Base-by-base conservation (phyloP, 257 asterid genomes). In the Linderniella brevidens region DNA sequence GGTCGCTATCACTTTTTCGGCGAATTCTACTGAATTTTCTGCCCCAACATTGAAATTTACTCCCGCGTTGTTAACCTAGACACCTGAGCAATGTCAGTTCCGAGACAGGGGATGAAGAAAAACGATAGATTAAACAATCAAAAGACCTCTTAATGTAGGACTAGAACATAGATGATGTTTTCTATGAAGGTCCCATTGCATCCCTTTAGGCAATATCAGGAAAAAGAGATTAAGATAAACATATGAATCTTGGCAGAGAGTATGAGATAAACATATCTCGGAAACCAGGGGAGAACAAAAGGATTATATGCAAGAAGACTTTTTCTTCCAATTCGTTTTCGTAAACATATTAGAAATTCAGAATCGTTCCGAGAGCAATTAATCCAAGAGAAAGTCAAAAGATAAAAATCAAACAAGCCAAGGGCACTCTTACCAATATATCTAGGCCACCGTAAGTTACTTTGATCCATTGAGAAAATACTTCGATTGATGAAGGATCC, bases 61-160 rank as follows among this genome's bases (percentile, higher is more conserved):
- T 59, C 98, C 98, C n/a, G 98, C 98, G 73, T 90, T 90, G 72
- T 90, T 90, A 49, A 90, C 71, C 98, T 90, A 56, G 35, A 66
- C 41, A 39, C 43, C 41, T 19, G 32, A 25, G 32, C 3, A 25
- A 25, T 25, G 32, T 25, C 32, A 25, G 32, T 25, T 25, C 6
- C 32, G 6, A 25, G 32, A 25, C 3, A 25, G 3, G 32, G 32
- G 32, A 25, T 25, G 32, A 25, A 25, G 32, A 25, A 25, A n/a
- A 25, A 25, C 32, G 32, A 6, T 25, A 25, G 6, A 3, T 25
- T 25, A n/a, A n/a, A n/a, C n/a, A n/a, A n/a, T n/a, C n/a, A n/a
- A n/a, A n/a, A n/a, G n/a, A n/a, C n/a, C n/a, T n/a, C n/a, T n/a
- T n/a, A n/a, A n/a, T n/a, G n/a, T n/a, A n/a, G n/a, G n/a, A n/a